Evolutionary conservation across 495 filamentous ascomycete species (phyloP).

Genomic region (Bacidia rubella): DNA sequence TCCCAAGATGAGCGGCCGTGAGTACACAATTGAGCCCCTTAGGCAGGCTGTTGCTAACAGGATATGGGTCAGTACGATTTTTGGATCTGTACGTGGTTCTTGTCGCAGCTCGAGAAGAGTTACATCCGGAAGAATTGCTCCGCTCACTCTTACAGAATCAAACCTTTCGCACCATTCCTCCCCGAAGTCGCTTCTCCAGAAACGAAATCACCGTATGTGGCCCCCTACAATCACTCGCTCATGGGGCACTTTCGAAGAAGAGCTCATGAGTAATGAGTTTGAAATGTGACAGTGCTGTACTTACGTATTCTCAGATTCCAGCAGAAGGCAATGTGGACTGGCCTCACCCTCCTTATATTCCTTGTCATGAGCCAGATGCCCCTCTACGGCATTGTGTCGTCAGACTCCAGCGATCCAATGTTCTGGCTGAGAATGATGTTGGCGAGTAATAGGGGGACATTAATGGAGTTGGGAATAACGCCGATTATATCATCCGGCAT

Average conservation of each 20-base stretch:
- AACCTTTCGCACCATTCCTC: conserved; percentile 97
- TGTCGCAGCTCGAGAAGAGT: too few relatives aligned
- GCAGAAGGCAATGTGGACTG: conserved; percentile 99
- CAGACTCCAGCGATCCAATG: conserved; percentile 90
- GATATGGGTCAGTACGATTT: conserved; percentile 65
- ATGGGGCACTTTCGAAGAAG: neutral
- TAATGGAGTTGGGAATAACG: conserved; percentile 99
- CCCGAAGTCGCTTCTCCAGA: conserved; percentile 97
- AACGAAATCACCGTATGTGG: conserved; percentile 58
- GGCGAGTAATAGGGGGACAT: conserved; percentile 93
- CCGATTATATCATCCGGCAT: conserved; percentile 99
- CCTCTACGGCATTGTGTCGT: conserved; percentile 88
- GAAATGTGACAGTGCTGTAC: too few relatives aligned
- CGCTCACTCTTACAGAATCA: conserved; percentile 39
- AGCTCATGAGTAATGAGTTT: too few relatives aligned
- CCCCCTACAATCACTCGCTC: neutral
- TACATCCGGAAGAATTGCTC: neutral
- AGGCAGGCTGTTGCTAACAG: neutral
- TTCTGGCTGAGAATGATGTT: conserved; percentile 99
- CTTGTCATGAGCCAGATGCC: conserved; percentile 99
- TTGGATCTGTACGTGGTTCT: conserved; percentile 53
- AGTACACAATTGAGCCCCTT: conserved; percentile 20
- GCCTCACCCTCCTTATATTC: conserved; percentile 60
- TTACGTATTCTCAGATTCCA: conserved; percentile 72
- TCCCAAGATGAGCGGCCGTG: conserved; percentile 46